Base-by-base conservation (phyloP, 306 rosid species). In the Fragaria ananassa region DNA sequence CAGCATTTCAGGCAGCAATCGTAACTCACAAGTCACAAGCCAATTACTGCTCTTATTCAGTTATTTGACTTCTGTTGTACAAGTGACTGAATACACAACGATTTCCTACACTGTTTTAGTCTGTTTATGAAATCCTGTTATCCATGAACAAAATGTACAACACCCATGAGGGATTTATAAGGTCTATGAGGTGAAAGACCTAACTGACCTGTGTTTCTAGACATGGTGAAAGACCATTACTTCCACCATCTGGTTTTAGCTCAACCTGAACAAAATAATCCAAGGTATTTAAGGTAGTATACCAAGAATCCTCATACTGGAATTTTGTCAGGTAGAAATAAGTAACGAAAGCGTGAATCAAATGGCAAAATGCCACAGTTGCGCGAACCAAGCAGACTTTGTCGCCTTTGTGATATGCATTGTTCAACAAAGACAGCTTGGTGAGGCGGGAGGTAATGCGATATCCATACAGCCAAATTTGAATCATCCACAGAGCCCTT, bases 331-430 rank as follows among this genome's bases (percentile, higher is more conserved):
- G 88, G 88, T 29, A 90, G 80, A 74, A 90, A 87, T 56, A 90
- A 81, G 81, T 90, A 90, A 5, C 96, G 93, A 75, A 90, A 90
- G 70, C 77, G 85, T 17, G 93, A 90, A 74, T 88, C 93, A 4
- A 88, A 88, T 17, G 89, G 93, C 65, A 90, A 87, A 79, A 90
- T 80, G 75, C 88, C 93, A 51, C 96, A 90, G 85, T 87, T 90
- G 50, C 91, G 86, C 8, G 86, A 85, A 64, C 88, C 86, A 14
- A 90, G 90, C 57, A 90, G 80, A 71, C 91, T 83, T 58, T 90
- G 93, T 47, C 88, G 83, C 85, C 93, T 80, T 71, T 85, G 88
- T 13, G 93, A 85, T 70, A 88, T 83, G 79, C 93, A 88, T 56
- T 86, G 93, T 71, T 88, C 89, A 39, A 88, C 93, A 76, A 86